These are phyloP conservation scores for Coemansia sp. DNA, from an alignment of 192 early-diverging fungal genomes.

Conservation along the genomic window DNA sequence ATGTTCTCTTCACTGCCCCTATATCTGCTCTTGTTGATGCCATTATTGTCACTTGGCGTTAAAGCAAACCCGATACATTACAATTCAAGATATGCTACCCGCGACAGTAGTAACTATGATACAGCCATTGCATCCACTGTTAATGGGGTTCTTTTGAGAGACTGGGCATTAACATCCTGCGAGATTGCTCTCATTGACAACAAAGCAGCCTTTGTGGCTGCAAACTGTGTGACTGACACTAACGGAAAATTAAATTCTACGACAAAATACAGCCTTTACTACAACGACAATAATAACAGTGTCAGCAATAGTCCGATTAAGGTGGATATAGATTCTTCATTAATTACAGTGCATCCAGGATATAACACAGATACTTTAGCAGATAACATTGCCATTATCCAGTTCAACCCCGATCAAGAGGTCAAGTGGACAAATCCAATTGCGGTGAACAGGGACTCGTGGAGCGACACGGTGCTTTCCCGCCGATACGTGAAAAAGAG, in stretches of 20 bases:
- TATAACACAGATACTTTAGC: conserved; percentile 26
- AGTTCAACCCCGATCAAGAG: conserved; percentile 5
- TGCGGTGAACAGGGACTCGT: conserved; percentile 20
- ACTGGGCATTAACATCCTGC: conserved; percentile 39
- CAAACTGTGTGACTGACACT: conserved; percentile 31
- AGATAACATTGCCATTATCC: conserved; percentile 40
- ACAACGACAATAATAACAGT: background rate
- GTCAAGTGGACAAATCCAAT: conserved; percentile 21
- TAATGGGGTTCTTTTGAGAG: conserved; percentile 28
- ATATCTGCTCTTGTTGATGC: background rate
- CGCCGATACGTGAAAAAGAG: conserved; percentile 12
- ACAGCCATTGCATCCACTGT: background rate
- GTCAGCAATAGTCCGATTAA: background rate
- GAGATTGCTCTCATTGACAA: conserved; percentile 45
- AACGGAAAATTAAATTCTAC: conserved; percentile 13
- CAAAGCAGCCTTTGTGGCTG: conserved; percentile 35
- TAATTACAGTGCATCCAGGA: conserved; percentile 26
- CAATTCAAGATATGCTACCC: no score
- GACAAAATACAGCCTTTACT: conserved; percentile 20
- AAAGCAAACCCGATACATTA: background rate
- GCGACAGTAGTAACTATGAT: background rate
- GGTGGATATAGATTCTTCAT: background rate
- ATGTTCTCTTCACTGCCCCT: background rate
- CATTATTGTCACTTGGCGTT: background rate
- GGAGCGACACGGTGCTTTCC: conserved; percentile 15